Percentiles rank a stretch among this genome's conserved stretches.
Conservation (phyloP, 345 rosid species). For the Gossypium australe region DNA sequence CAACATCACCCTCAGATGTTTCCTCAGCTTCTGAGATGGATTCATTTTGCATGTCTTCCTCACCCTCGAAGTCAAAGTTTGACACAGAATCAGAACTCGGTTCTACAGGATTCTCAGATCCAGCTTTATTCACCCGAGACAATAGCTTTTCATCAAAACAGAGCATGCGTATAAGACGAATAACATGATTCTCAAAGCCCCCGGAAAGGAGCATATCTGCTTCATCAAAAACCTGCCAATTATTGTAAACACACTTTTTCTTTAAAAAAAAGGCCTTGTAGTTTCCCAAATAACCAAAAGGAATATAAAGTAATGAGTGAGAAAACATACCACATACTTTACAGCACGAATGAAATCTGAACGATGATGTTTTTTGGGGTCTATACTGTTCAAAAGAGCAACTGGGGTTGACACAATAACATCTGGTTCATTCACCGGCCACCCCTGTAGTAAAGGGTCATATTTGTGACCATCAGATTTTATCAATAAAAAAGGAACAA, state of each 20-base stretch:
- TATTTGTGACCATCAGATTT: slow-evolving; percentile 19
- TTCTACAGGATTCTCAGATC: slow-evolving; percentile 25
- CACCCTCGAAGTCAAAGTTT: slow-evolving; percentile 25
- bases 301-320: background rate
- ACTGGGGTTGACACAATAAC: slow-evolving; percentile 87
- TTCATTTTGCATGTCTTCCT: slow-evolving; percentile 23
- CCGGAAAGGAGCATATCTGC: slow-evolving; percentile 97
- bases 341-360: slow-evolving; percentile 56
- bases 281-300: slow-evolving; percentile 4
- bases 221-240: slow-evolving; percentile 87
- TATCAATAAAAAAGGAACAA: background rate
- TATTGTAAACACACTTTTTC: background rate
- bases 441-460: slow-evolving; percentile 55
- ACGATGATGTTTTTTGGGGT: slow-evolving; percentile 44
- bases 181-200: slow-evolving; percentile 82
- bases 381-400: slow-evolving; percentile 76
- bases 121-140: slow-evolving; percentile 40
- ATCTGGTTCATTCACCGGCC: slow-evolving; percentile 73
- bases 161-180: slow-evolving; percentile 75
- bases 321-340: slow-evolving; percentile 65
- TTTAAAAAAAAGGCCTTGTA: background rate
- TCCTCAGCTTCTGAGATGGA: slow-evolving; percentile 37
- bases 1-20: slow-evolving; percentile 34
- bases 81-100: slow-evolving; percentile 24
- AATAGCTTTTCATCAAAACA: slow-evolving; percentile 73